phyloP scores from a whole-genome alignment of 805 yeast genomes.

The Zygosaccharomyces siamensis region DNA sequence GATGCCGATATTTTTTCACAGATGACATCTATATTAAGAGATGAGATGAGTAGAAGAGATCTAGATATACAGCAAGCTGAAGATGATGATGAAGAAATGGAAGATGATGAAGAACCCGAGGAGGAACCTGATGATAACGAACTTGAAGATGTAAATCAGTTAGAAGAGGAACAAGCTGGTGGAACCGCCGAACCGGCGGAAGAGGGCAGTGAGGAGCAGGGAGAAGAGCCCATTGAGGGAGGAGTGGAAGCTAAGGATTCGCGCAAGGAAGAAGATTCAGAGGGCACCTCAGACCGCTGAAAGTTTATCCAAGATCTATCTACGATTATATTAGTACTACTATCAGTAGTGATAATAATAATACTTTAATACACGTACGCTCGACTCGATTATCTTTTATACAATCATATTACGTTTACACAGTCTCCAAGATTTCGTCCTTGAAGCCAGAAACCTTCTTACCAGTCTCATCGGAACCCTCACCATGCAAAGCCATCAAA shows the following conservation, averaged over 20 bases:
- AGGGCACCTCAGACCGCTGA: background rate
- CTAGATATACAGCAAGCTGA: slow-evolving; percentile 10
- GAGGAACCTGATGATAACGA: slow-evolving; percentile 11
- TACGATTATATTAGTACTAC: too few relatives aligned
- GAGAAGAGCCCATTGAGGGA: background rate
- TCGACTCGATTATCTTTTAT: slow-evolving; percentile 15
- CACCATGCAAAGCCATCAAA: slow-evolving; percentile 96
- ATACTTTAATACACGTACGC: slow-evolving; percentile 1
- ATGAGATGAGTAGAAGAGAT: slow-evolving; percentile 25
- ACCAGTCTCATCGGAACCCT: slow-evolving; percentile 90
- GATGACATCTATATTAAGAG: slow-evolving; percentile 25
- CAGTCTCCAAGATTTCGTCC: slow-evolving; percentile 97
- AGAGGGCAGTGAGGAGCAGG: background rate
- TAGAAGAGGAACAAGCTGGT: slow-evolving; percentile 5
- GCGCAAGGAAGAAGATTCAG: background rate
- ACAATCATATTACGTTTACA: slow-evolving; percentile 46
- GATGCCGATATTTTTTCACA: slow-evolving; percentile 30
- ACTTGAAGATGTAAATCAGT: slow-evolving; percentile 2
- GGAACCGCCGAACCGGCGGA: slow-evolving; percentile 10
- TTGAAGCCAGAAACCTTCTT: slow-evolving; percentile 96
- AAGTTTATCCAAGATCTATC: too few relatives aligned
- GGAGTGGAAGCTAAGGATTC: slow-evolving; percentile 3
- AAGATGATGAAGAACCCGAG: slow-evolving; percentile 16
- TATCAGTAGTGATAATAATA: background rate
- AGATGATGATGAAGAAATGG: slow-evolving; percentile 12